Conservation (phyloP, 2,329 filamentous ascomycete species). For the Lachnellula subtilissima region DNA sequence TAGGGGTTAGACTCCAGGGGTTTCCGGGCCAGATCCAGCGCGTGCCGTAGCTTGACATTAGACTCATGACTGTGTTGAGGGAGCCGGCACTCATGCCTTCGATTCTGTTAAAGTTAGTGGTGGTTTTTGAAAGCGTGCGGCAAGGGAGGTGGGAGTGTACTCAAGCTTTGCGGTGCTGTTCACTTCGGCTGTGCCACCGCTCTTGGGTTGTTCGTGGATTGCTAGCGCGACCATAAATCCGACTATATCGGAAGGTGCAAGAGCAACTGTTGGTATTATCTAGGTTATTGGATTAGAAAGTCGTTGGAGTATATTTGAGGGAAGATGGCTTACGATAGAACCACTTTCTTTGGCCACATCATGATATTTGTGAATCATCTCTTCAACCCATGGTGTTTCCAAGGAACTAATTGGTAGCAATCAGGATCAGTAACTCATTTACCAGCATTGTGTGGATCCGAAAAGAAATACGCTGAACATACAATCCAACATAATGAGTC, state of each 20-base stretch:
- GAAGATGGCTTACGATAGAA: conserved; percentile 1
- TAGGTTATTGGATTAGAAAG: neutral
- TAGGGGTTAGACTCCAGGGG: neutral
- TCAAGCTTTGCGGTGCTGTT: conserved; percentile 10
- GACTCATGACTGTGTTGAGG: conserved; percentile 1
- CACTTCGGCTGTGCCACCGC: neutral
- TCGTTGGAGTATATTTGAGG: neutral
- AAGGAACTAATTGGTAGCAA: conserved; percentile 3
- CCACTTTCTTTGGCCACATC: conserved; percentile 1
- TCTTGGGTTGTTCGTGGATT: neutral
- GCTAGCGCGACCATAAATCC: conserved; percentile 1
- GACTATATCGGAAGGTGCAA: conserved; percentile 4
- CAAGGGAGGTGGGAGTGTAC: neutral
- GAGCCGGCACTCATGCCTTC: conserved; percentile 7
- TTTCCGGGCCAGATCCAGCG: neutral
- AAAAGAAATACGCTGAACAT: neutral
- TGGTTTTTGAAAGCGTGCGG: neutral
- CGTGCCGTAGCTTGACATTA: conserved; percentile 3
- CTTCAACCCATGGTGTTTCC: conserved; percentile 10
- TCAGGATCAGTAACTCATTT: neutral
- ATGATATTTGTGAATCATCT: conserved; percentile 9
- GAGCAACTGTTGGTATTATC: conserved; percentile 9
- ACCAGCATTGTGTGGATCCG: no score
- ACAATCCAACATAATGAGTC: conserved; percentile 63
- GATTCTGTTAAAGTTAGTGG: neutral